Evolutionary conservation across 495 filamentous ascomycete species (phyloP), one percentile per base, ranked within the genome.

Genomic region (Clohesyomyces aquaticus): DNA sequence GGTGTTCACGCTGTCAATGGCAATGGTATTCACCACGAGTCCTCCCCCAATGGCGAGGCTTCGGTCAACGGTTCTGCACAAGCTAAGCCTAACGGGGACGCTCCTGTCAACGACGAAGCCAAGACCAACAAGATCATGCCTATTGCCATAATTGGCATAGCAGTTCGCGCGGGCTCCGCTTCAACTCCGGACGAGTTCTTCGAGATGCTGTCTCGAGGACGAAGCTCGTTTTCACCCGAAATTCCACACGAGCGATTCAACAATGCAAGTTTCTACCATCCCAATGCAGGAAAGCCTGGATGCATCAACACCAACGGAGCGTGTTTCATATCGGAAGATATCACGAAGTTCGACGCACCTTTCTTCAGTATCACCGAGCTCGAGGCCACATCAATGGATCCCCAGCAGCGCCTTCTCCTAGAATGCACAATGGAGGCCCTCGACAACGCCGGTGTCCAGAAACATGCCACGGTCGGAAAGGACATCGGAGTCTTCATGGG

Each of bases 101-200:
- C 52, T 16, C 12, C 11, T 41, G 4, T 29, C 25, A 9, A 55
- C 21, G 52, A 14, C 26, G 35, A 19, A 4, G 4, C 8, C 29
- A 21, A 55, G 42, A 12, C 6, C 52, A 4, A 55, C n/a, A n/a
- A n/a, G n/a, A n/a, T n/a, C n/a, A n/a, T n/a, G 78, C 85, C 86
- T 9, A 86, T 87, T 54, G 85, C 85, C 18, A 77, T 88, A 27
- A 75, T 87, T 58, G 85, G 85, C 47, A 80, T 87, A 74, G 77
- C 79, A 22, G 86, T 82, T 61, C 80, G 83, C 60, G 83, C 86
- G 14, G 85, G 80, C 10, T 77, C 79, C 53, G 79, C 80, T 23
- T 75, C 77, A 23, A 80, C 69, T 59, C 79, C 81, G 14, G 77
- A 79, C 46, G 78, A 77, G 47, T 79, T 89, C 57, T 89, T 84